These are phyloP conservation scores for Trifolium pratense DNA, from an alignment of 306 rosid species.

Conservation along the genomic window DNA sequence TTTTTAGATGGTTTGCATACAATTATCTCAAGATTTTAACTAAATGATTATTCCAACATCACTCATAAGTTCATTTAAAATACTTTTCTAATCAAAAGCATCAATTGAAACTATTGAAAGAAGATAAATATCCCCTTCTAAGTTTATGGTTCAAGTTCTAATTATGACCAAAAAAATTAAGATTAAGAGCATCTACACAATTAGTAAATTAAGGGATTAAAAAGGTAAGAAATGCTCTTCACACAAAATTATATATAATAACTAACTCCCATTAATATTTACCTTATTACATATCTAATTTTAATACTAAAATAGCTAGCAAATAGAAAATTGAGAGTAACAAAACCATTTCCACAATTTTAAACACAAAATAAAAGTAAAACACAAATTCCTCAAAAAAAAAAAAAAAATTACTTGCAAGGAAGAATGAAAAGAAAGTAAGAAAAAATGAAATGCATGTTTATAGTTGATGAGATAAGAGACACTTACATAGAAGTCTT, in stretches of 20 bases:
- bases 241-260: not conserved
- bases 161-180: too few species aligned
- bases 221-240: not conserved
- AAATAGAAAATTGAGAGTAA: not conserved
- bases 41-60: not conserved
- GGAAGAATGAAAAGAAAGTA: slow-evolving; percentile 6
- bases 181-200: slow-evolving; percentile 13
- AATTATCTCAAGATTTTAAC: not conserved
- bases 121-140: not conserved
- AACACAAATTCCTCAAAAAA: not conserved
- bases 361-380: not conserved
- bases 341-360: not conserved
- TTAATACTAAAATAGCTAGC: not conserved
- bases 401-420: slow-evolving; percentile 8
- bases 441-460: slow-evolving; percentile 1
- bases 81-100: not conserved
- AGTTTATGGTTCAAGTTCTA: too few species aligned
- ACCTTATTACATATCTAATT: slow-evolving; percentile 36
- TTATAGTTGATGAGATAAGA: slow-evolving; percentile 38
- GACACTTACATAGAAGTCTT: slow-evolving; percentile 48
- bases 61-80: slow-evolving; percentile 29
- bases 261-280: not conserved
- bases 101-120: slow-evolving; percentile 13
- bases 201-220: not conserved
- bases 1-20: not conserved